Conservation (phyloP, 768 basidiomycete species). For the Naganishia vishniacii region DNA sequence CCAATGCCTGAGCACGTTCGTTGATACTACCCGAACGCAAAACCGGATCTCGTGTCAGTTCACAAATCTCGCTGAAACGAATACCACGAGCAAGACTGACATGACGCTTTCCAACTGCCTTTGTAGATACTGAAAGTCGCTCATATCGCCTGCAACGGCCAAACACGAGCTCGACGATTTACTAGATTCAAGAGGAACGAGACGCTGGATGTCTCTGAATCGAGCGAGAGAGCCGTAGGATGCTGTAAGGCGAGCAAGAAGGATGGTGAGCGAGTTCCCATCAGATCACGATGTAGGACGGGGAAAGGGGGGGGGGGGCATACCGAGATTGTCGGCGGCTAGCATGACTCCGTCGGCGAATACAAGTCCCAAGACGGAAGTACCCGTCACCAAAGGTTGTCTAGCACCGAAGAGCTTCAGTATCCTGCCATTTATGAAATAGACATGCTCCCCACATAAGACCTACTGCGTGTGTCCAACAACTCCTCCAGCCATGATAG, state of each 20-base stretch:
- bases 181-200: conserved; percentile 56
- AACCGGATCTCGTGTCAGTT: background rate
- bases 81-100: conserved; percentile 41
- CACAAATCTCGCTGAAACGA: background rate
- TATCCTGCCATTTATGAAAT: too few species aligned
- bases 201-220: conserved; percentile 87
- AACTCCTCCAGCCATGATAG: background rate
- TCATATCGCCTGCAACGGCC: conserved; percentile 93
- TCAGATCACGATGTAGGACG: background rate
- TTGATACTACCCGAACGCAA: conserved; percentile 49
- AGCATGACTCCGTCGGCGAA: conserved; percentile 97
- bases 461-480: conserved; percentile 69
- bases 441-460: too few species aligned
- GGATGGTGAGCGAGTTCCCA: background rate
- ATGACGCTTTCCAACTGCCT: conserved; percentile 69
- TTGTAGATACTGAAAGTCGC: conserved; percentile 92
- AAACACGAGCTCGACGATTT: conserved; percentile 47
- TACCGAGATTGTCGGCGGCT: conserved; percentile 95
- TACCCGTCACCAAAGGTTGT: conserved; percentile 92
- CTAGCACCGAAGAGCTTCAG: conserved; percentile 48
- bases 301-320: conserved; percentile 38
- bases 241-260: conserved; percentile 52
- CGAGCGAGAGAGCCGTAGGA: conserved; percentile 96
- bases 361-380: conserved; percentile 88
- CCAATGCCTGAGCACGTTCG: conserved; percentile 56